Base-by-base conservation (phyloP, 2,329 filamentous ascomycete species). In the Ceratocystis variospora region DNA sequence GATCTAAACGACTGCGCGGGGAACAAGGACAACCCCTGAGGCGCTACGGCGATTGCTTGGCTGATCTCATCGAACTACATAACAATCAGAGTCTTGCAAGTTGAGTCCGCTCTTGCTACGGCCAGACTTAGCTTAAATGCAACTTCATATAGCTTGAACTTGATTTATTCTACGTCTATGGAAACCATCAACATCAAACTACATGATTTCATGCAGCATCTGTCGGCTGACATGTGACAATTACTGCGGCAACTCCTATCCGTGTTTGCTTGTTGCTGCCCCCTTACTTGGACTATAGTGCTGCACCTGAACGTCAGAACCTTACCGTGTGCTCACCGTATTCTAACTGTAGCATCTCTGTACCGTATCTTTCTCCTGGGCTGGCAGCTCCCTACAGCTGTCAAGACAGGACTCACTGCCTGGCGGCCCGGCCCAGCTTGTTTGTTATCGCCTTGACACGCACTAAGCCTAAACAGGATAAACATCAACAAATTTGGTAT, bases 401-500 rank as follows among this genome's bases (percentile, higher is more conserved):
- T 10, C 28, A 33, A 22, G 33, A 55, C 57, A 31, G 55, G 31
- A 31, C 28, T 53, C 31, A 25, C 48, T 57, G 6, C 15, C 19
- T 15, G 45, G 25, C 45, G 50, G 8, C 3, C 19, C 22, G 46
- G 22, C 10, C 15, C 3, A 28, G 46, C 19, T n/a, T 48, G 46
- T 61, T 66, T 57, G 61, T 66, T 62, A 61, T 62, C 44, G 33
- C 33, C 45, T n/a, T 41, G 25, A 57, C 19, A 19, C 25, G 59
- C 59, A 48, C 65, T 48, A 66, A 48, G 45, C 65, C 65, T 31
- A 62, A 62, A 31, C 2, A 5, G 33, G 45, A 22, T 7, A 55
- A 63, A 66, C 33, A 66, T 66, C 59, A 66, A 66, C 65, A 66
- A 66, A 45, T 12, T 12, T 41, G 46, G 53, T 59, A 33, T 31